Evolutionary conservation across 2,329 filamentous ascomycete genomes (phyloP).

Genomic region (Ilyonectria mors-panacis): DNA sequence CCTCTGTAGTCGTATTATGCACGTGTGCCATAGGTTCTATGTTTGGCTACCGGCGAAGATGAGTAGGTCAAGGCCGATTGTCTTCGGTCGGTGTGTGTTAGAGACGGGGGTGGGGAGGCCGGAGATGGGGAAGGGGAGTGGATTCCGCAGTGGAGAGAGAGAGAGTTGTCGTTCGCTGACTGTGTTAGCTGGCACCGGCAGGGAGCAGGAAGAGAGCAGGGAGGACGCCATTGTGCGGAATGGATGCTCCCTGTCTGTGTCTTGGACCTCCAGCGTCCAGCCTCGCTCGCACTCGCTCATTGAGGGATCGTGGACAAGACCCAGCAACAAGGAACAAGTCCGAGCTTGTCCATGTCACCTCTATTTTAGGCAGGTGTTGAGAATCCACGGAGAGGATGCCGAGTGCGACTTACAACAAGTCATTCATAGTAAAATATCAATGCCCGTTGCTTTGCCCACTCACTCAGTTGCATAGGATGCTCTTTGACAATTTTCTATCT

Average conservation of each 20-base stretch:
- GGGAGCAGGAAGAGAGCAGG: not conserved
- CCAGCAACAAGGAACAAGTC: not conserved
- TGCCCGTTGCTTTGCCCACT: too few relatives aligned
- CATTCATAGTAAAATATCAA: too few relatives aligned
- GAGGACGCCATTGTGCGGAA: not conserved
- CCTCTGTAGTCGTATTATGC: not conserved
- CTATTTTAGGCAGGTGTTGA: not conserved
- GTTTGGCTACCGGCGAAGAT: slow-evolving; percentile 10
- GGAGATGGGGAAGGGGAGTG: not conserved
- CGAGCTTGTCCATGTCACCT: not conserved
- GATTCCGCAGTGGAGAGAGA: not conserved
- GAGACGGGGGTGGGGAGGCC: slow-evolving; percentile 17
- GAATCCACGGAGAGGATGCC: not conserved
- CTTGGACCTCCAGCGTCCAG: not conserved
- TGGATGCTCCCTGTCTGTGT: not conserved
- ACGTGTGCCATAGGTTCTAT: not conserved
- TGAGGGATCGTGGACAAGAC: not conserved
- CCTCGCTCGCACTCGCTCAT: not conserved
- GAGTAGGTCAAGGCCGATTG: slow-evolving; percentile 7
- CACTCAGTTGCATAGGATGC: too few relatives aligned
- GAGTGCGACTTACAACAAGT: not conserved
- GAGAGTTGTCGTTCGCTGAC: not conserved
- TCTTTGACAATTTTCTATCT: too few relatives aligned
- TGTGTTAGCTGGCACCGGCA: not conserved
- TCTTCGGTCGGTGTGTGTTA: slow-evolving; percentile 18